Evolutionary conservation across 768 basidiomycete species (phyloP).

Genomic region (Mycena albidolilacea): DNA sequence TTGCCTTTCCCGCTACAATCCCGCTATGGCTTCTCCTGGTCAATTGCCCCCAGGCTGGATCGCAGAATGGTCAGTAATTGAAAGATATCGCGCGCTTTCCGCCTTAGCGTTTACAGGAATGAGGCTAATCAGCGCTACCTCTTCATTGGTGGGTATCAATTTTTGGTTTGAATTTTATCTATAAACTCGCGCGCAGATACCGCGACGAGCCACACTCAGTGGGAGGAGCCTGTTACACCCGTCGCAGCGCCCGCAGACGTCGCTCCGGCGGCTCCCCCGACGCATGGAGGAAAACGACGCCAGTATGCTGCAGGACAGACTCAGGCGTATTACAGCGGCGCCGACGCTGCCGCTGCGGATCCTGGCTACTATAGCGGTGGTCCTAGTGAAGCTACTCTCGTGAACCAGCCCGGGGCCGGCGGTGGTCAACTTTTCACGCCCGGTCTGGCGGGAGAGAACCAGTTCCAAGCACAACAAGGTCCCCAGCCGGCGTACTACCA

Average conservation of each 20-base stretch:
- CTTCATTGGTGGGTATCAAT: conserved; percentile 83
- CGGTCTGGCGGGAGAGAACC: conserved; percentile 80
- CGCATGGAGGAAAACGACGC: conserved; percentile 74
- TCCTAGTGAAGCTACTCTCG: conserved; percentile 47
- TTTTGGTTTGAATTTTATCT: conserved; percentile 24
- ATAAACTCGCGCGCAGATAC: conserved; percentile 72
- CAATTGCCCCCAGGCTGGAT: conserved; percentile 93
- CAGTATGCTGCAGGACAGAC: conserved; percentile 97
- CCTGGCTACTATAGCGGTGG: conserved; percentile 58
- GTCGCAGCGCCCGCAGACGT: conserved; percentile 51
- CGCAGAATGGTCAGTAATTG: conserved; percentile 81
- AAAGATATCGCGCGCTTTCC: background rate
- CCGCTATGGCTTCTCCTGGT: conserved; percentile 64
- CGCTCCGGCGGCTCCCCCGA: conserved; percentile 61
- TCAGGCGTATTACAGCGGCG: conserved; percentile 80
- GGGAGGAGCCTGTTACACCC: conserved; percentile 80
- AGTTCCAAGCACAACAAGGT: conserved; percentile 74
- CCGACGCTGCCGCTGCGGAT: conserved; percentile 57
- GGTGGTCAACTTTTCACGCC: conserved; percentile 86
- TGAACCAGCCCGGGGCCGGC: conserved; percentile 51
- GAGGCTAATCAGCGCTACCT: conserved; percentile 83
- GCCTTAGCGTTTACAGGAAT: conserved; percentile 70
- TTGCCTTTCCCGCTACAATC: conserved; percentile 8
- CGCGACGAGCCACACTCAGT: conserved; percentile 86
- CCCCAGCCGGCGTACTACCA: conserved; percentile 53